Evolutionary conservation across 345 rosid genomes (phyloP), one percentile per base, ranked within the genome.

Genomic region (Populus euphratica): DNA sequence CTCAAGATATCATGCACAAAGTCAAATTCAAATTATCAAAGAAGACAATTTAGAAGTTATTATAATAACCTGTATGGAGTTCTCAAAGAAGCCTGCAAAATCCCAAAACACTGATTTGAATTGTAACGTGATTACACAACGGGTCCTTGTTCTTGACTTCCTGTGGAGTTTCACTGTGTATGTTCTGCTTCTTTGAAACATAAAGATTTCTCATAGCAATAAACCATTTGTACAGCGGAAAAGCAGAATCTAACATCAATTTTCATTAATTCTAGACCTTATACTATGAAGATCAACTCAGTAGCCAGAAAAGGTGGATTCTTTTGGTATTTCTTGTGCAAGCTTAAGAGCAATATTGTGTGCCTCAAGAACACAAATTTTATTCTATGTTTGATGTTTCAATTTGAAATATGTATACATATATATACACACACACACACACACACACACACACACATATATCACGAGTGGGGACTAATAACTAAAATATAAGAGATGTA

Each of bases 31-130:
- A 61, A 47, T 20, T 20, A 25, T 76, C 31, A 79, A 67, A 77
- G 56, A 79, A 76, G 87, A 87, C 84, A 83, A 78, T 77, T 77
- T 77, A 75, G 81, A 85, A 81, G 79, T 68, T 74, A 52, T 47
- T 70, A 71, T 47, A 44, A 69, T 84, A 78, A 3, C 38, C 50
- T 54, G 77, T 25, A 27, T 44, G 69, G 77, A 76, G 54, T 73
- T 54, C 27, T 63, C 69, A 39, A 75, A 76, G 81, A 80, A 80
- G 74, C 74, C 73, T 76, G 78, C 36, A 70, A 68, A 64, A 33
- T 47, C 82, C 84, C 69, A 73, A 67, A 69, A 54, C 36, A 8
- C 0, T 33, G 70, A 62, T 77, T 70, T 35, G 23, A n/a, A 56
- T 29, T 50, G 68, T 73, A 21, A 41, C 52, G 63, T 39, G 66